A percentile compares a stretch with the other conserved stretches of the same genome.
Conservation (phyloP, 1,284 basidiomycete genomes). For the Stygiomarasmius scandens region DNA sequence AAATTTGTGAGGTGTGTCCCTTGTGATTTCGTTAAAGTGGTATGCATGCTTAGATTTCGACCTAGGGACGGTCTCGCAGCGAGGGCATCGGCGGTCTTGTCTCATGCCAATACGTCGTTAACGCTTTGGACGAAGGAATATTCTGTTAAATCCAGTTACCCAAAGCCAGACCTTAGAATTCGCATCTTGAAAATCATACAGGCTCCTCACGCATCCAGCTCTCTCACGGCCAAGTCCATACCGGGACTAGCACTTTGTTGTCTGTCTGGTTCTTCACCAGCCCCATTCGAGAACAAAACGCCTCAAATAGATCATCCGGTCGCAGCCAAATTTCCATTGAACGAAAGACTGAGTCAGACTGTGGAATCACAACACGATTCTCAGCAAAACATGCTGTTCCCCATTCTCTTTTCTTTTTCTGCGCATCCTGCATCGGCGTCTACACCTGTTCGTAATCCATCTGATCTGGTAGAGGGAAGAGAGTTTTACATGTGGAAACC, state of each 20-base stretch:
- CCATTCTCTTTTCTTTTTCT: constrained; percentile 30
- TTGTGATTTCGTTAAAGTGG: background rate
- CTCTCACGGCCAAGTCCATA: constrained; percentile 4
- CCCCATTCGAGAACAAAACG: background rate
- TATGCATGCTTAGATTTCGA: background rate
- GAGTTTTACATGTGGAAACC: constrained; percentile 32
- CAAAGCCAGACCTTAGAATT: constrained; percentile 29
- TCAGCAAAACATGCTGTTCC: background rate
- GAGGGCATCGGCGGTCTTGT: constrained; percentile 35
- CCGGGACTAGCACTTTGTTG: constrained; percentile 28
- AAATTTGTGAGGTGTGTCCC: constrained; percentile 23
- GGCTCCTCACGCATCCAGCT: constrained; percentile 15
- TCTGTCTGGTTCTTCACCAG: constrained; percentile 2
- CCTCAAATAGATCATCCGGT: background rate
- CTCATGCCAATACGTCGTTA: constrained; percentile 36
- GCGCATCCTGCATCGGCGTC: constrained; percentile 18
- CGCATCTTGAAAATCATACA: constrained; percentile 28
- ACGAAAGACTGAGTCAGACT: constrained; percentile 4
- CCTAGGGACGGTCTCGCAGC: constrained; percentile 46
- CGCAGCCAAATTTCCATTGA: constrained; percentile 2
- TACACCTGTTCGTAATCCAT: constrained; percentile 16
- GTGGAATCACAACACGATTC: background rate
- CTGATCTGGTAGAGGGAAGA: constrained; percentile 21
- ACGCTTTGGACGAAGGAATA: constrained; percentile 45
- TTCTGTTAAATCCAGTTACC: constrained; percentile 20